These are phyloP conservation scores for Penicillium sp. DNA, from an alignment of 2,329 filamentous ascomycete species.

Conservation along the genomic window DNA sequence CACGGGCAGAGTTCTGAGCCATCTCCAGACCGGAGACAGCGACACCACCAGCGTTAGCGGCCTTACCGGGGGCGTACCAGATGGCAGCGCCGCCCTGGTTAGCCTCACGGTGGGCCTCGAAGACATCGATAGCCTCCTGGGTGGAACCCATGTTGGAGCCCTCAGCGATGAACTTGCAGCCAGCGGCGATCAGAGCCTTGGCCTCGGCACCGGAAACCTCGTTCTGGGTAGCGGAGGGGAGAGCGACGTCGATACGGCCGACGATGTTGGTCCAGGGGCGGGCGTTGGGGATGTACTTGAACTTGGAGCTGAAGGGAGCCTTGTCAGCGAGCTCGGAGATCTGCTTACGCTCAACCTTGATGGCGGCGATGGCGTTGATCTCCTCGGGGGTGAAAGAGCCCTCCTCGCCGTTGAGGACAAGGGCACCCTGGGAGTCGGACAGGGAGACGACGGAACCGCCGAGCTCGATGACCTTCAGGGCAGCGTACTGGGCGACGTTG, in stretches of 20 bases:
- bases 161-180: slow-evolving; percentile 83
- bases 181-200: slow-evolving; percentile 68
- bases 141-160: slow-evolving; percentile 99
- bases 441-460: slow-evolving; percentile 88
- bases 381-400: slow-evolving; percentile 70
- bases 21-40: slow-evolving; percentile 97
- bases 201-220: slow-evolving; percentile 92
- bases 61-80: slow-evolving; percentile 97
- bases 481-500: slow-evolving; percentile 96
- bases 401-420: slow-evolving; percentile 68
- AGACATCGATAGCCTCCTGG: slow-evolving; percentile 87
- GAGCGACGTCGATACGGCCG: slow-evolving; percentile 80
- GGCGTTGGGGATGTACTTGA: slow-evolving; percentile 80
- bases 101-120: slow-evolving; percentile 67
- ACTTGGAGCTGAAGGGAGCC: slow-evolving; percentile 55
- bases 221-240: slow-evolving; percentile 95
- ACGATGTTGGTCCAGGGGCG: slow-evolving; percentile 83
- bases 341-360: slow-evolving; percentile 83
- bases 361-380: slow-evolving; percentile 68
- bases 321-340: slow-evolving; percentile 65
- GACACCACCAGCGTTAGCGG: slow-evolving; percentile 94
- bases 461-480: slow-evolving; percentile 93
- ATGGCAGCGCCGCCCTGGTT: slow-evolving; percentile 64
- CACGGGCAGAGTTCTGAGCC: slow-evolving; percentile 90
- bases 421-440: slow-evolving; percentile 81